These are phyloP conservation scores for Prunus mongolica DNA, from an alignment of 306 rosid species.

Conservation along the genomic window DNA sequence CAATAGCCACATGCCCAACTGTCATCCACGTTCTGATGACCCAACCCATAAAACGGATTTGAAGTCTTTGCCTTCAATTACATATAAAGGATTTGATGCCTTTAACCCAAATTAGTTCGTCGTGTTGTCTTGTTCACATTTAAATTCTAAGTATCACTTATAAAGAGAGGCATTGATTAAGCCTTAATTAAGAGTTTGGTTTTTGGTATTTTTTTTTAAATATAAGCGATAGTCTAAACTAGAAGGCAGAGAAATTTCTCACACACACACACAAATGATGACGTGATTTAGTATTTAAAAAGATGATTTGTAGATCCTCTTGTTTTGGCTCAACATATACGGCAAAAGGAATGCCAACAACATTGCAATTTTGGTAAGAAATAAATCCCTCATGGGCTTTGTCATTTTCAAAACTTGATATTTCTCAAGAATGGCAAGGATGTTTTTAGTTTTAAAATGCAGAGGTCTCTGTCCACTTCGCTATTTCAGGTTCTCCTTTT, in stretches of 20 bases:
- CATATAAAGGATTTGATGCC: neutral
- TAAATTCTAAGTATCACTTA: neutral
- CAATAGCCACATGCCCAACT: constrained; percentile 30
- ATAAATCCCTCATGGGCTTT: neutral
- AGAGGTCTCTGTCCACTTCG: neutral
- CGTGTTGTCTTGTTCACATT: neutral
- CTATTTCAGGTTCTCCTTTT: neutral
- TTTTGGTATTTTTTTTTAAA: neutral
- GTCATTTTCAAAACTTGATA: constrained; percentile 15
- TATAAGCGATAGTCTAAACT: too few species aligned
- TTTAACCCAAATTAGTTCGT: neutral
- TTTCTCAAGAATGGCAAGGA: neutral
- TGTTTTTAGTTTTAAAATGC: too few species aligned
- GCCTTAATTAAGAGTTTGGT: neutral
- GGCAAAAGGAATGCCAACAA: neutral
- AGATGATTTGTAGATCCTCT: neutral
- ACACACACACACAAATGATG: too few species aligned
- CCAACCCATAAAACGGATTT: constrained; percentile 2
- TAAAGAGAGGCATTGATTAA: neutral
- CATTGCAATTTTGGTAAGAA: neutral
- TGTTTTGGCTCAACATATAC: neutral
- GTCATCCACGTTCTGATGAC: constrained; percentile 27
- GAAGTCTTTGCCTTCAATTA: neutral
- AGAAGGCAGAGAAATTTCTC: fast-evolving
- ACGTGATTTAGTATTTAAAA: neutral